These are phyloP conservation scores for Tuber aestivum DNA, from an alignment of 495 filamentous ascomycete genomes.

Conservation along the genomic window DNA sequence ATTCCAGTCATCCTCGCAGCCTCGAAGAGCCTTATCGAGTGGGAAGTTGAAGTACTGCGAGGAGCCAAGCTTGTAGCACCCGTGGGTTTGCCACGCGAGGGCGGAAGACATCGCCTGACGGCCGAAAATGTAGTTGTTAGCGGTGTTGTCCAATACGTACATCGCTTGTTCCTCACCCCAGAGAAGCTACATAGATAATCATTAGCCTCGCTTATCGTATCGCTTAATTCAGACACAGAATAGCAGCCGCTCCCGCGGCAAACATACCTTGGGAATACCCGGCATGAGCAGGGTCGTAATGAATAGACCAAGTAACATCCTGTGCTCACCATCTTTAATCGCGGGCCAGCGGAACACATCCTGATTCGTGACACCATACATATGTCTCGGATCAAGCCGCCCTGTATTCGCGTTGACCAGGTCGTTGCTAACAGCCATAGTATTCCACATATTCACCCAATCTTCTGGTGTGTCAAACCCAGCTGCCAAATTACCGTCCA, in stretches of 20 bases:
- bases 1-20: conserved; percentile 56
- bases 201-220: conserved; percentile 6
- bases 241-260: not conserved
- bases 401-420: conserved; percentile 60
- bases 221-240: not conserved
- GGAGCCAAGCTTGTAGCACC: conserved; percentile 57
- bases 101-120: conserved; percentile 62
- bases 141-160: conserved; percentile 62
- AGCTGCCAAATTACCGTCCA: conserved; percentile 59
- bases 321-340: conserved; percentile 57
- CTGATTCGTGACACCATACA: conserved; percentile 66
- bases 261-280: conserved; percentile 55
- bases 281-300: conserved; percentile 62
- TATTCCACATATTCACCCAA: conserved; percentile 59
- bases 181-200: conserved; percentile 24
- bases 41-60: conserved; percentile 58
- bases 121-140: conserved; percentile 64
- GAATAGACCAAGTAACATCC: conserved; percentile 57
- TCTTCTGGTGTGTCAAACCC: conserved; percentile 57
- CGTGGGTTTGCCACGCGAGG: conserved; percentile 64
- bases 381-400: conserved; percentile 63
- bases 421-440: conserved; percentile 60
- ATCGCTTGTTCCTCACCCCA: conserved; percentile 70
- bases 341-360: conserved; percentile 72
- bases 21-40: conserved; percentile 51